A percentile compares a stretch with the other conserved stretches of the same genome.
Conservation (phyloP, 2,329 filamentous ascomycete species). For the Blastomyces silverae region DNA sequence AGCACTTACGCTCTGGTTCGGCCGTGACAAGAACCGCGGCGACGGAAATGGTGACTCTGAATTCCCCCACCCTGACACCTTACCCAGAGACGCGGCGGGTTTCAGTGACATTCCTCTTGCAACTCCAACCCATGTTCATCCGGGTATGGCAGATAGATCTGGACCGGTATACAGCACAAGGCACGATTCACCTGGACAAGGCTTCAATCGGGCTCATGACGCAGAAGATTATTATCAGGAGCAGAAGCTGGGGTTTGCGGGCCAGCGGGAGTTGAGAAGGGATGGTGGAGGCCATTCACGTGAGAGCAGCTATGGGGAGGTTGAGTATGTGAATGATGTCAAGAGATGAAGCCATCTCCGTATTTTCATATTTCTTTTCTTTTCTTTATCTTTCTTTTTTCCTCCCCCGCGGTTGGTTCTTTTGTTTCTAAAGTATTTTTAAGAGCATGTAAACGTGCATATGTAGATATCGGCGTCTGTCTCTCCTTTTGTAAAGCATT, state of each 20-base stretch:
- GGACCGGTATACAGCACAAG: slow-evolving; percentile 25
- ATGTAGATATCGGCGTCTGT: not conserved
- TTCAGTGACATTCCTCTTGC: slow-evolving; percentile 37
- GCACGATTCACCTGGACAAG: slow-evolving; percentile 14
- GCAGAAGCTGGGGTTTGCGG: slow-evolving; percentile 41
- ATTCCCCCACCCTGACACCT: slow-evolving; percentile 18
- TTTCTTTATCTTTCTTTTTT: slow-evolving; percentile 3
- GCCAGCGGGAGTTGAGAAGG: slow-evolving; percentile 32
- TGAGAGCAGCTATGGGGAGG: slow-evolving; percentile 31
- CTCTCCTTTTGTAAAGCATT: not conserved
- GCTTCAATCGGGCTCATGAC: not conserved
- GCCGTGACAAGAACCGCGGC: slow-evolving; percentile 53
- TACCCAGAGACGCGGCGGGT: slow-evolving; percentile 20
- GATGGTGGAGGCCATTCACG: slow-evolving; percentile 23
- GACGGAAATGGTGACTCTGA: slow-evolving; percentile 49
- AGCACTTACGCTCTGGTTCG: slow-evolving; percentile 55
- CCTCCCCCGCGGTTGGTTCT: not conserved
- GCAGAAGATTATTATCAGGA: slow-evolving; percentile 31
- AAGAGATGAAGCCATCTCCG: slow-evolving; percentile 23
- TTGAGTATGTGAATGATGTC: slow-evolving; percentile 34
- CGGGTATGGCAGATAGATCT: not conserved
- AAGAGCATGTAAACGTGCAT: not conserved
- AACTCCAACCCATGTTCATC: slow-evolving; percentile 13
- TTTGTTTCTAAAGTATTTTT: not conserved
- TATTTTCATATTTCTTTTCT: slow-evolving; percentile 10